phyloP scores from a whole-genome alignment of 306 rosid species.

The cucumber (Cucumis sativus) region Cucumber_9930_V3 NC_026655.2:24723501-24724000 shows the following conservation, averaged over 20 bases:
- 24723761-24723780: background rate
- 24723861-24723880: background rate
- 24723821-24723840: background rate
- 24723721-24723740: background rate
- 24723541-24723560: background rate
- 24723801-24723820: background rate
- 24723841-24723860: background rate
- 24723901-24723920: background rate
- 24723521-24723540: background rate
- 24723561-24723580: background rate
- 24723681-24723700: background rate
- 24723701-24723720: background rate
- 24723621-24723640: background rate
- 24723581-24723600: background rate
- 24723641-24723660: too few relatives aligned
- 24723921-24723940: background rate
- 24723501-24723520: background rate
- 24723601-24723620: background rate
- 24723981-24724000: background rate
- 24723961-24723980: background rate
- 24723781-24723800: background rate
- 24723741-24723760: background rate
- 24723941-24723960: background rate
- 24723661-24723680: background rate
- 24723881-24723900: background rate